A percentile compares a stretch with the other conserved stretches of the same genome.
phyloP scores from a whole-genome alignment of 75 land plant genomes.

The Chamaecyparis obtusa region DNA sequence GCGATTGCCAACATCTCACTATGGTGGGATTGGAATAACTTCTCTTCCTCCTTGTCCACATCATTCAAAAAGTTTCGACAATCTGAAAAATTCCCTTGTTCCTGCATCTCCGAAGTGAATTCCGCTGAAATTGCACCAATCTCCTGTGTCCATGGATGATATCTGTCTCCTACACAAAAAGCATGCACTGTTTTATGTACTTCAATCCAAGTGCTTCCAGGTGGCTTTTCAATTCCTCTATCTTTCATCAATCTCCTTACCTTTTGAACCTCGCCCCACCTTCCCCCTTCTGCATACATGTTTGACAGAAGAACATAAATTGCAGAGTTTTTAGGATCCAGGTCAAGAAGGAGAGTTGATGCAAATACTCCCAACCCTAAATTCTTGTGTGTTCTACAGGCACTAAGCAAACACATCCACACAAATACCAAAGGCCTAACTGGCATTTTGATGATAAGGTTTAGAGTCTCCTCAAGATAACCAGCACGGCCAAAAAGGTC shows the following conservation, averaged over 20 bases:
- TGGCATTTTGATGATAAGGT: neutral
- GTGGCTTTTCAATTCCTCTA: neutral
- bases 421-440: neutral
- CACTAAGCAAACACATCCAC: neutral
- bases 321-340: neutral
- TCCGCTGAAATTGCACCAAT: constrained; percentile 10
- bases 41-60: constrained; percentile 27
- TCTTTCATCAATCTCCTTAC: neutral
- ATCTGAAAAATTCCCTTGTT: constrained; percentile 16
- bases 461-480: neutral
- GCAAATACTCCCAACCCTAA: neutral
- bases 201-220: constrained; percentile 21
- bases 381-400: neutral
- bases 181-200: constrained; percentile 23
- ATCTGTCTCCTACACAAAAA: constrained; percentile 20
- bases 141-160: constrained; percentile 18
- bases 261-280: neutral
- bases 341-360: neutral
- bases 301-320: neutral
- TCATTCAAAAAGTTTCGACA: constrained; percentile 11
- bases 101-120: constrained; percentile 5
- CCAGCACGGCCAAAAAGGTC: neutral
- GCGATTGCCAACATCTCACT: constrained; percentile 12
- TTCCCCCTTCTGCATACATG: neutral
- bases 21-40: constrained; percentile 21